Evolutionary conservation across 2,329 filamentous ascomycete genomes (phyloP).

Genomic region (Aspergillus quadrilineatus): DNA sequence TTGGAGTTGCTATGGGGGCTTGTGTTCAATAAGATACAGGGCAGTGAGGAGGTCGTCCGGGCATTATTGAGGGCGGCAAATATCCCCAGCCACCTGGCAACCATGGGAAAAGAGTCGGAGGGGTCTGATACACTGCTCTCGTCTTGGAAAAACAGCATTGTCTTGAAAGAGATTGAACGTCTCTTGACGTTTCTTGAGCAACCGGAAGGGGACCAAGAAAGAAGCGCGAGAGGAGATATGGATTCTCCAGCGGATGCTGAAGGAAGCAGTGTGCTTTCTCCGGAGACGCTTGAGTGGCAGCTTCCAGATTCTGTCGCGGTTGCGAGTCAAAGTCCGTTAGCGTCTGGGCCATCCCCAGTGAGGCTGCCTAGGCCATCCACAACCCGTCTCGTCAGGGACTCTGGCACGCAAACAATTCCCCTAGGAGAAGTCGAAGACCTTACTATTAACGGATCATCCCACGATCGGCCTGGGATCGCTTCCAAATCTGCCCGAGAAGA

Average conservation of each 20-base stretch:
- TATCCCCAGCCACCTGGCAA: constrained; percentile 34
- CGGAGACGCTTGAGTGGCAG: constrained; percentile 36
- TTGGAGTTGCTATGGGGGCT: constrained; percentile 68
- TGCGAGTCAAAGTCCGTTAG: constrained; percentile 20
- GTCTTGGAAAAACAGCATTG: constrained; percentile 62
- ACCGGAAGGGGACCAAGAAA: constrained; percentile 39
- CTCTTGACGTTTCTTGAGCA: constrained; percentile 52
- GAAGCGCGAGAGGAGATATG: constrained; percentile 23
- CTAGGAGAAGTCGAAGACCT: constrained; percentile 2
- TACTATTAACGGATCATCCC: not conserved
- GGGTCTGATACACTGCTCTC: constrained; percentile 60
- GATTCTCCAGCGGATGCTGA: constrained; percentile 31
- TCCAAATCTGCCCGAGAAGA: not conserved
- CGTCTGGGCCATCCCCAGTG: constrained; percentile 26
- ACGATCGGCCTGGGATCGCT: not conserved
- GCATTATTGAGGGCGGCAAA: constrained; percentile 53
- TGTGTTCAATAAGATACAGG: constrained; percentile 62
- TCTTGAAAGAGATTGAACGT: constrained; percentile 63
- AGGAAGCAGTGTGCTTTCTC: constrained; percentile 33
- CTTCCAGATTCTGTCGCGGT: constrained; percentile 27
- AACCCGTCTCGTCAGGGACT: constrained; percentile 25
- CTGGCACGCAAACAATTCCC: constrained; percentile 26
- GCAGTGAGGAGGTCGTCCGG: constrained; percentile 59
- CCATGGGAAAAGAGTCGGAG: constrained; percentile 41
- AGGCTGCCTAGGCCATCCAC: constrained; percentile 21